Evolutionary conservation across 2,329 filamentous ascomycete genomes (phyloP).

Genomic region (Shiraia sp.): DNA sequence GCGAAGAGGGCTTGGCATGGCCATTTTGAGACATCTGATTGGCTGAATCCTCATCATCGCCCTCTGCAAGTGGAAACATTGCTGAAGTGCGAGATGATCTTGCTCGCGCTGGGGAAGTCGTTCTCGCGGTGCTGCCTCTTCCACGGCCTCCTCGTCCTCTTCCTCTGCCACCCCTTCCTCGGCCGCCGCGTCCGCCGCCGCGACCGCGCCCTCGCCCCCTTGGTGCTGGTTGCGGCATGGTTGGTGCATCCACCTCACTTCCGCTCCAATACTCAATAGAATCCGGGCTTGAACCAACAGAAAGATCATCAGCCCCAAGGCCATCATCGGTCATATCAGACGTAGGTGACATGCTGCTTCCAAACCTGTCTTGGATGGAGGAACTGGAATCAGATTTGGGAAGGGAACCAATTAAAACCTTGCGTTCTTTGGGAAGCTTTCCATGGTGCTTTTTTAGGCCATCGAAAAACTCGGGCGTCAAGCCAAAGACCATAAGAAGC

Average conservation of each 20-base stretch:
- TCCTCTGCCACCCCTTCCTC: constrained; percentile 28
- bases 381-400: constrained; percentile 16
- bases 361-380: constrained; percentile 3
- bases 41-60: constrained; percentile 36
- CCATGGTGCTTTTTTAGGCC: constrained; percentile 33
- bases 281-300: too few relatives aligned
- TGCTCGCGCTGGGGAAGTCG: constrained; percentile 31
- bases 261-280: constrained; percentile 6
- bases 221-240: constrained; percentile 21
- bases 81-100: constrained; percentile 39
- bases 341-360: not conserved
- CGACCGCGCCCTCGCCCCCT: constrained; percentile 32
- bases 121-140: constrained; percentile 25
- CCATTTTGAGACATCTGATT: constrained; percentile 38
- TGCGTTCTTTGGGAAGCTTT: constrained; percentile 31
- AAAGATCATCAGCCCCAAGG: too few relatives aligned
- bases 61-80: constrained; percentile 37
- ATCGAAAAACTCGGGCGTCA: constrained; percentile 38
- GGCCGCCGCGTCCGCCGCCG: constrained; percentile 34
- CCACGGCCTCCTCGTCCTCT: constrained; percentile 36
- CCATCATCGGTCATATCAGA: too few relatives aligned
- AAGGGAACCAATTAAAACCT: constrained; percentile 16
- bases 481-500: constrained; percentile 40
- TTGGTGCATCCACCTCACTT: constrained; percentile 27
- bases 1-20: constrained; percentile 33